Evolutionary conservation across 2,329 filamentous ascomycete genomes (phyloP).

Genomic region (Alternaria sp.): DNA sequence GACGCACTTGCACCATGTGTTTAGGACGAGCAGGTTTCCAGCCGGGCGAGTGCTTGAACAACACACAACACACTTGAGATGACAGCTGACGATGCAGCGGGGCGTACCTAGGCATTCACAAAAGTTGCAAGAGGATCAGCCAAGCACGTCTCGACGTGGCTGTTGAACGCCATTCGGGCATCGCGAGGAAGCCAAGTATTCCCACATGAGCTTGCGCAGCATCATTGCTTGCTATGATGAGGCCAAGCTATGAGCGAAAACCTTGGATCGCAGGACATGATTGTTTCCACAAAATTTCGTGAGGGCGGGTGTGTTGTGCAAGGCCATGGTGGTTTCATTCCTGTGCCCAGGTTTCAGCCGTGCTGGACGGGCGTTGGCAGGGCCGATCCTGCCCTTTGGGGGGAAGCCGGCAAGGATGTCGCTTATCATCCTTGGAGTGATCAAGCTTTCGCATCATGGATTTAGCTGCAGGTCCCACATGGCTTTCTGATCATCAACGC

Average conservation of each 20-base stretch:
- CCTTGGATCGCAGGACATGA: background rate
- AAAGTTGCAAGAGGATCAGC: background rate
- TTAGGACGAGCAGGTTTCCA: background rate
- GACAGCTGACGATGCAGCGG: background rate
- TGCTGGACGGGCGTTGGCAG: background rate
- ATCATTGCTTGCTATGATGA: background rate
- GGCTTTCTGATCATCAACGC: conserved; percentile 1
- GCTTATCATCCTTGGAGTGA: conserved; percentile 3
- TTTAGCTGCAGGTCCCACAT: conserved; percentile 10
- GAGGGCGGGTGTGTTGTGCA: background rate
- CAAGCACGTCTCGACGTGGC: background rate
- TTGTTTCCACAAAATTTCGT: background rate
- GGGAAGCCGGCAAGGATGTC: background rate
- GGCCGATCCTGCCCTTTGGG: background rate
- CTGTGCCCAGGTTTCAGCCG: background rate
- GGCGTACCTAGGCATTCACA: background rate
- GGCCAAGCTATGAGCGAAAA: background rate
- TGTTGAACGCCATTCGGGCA: background rate
- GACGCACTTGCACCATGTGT: background rate
- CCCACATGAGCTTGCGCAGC: background rate
- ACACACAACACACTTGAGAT: background rate
- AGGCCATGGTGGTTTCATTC: background rate
- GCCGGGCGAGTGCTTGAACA: background rate
- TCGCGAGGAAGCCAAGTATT: background rate
- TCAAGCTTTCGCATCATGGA: conserved; percentile 4